Percentiles rank a stretch among this genome's conserved stretches.
These are phyloP conservation scores for Candida koratica DNA, from an alignment of 805 yeast species.

Conservation along the genomic window DNA sequence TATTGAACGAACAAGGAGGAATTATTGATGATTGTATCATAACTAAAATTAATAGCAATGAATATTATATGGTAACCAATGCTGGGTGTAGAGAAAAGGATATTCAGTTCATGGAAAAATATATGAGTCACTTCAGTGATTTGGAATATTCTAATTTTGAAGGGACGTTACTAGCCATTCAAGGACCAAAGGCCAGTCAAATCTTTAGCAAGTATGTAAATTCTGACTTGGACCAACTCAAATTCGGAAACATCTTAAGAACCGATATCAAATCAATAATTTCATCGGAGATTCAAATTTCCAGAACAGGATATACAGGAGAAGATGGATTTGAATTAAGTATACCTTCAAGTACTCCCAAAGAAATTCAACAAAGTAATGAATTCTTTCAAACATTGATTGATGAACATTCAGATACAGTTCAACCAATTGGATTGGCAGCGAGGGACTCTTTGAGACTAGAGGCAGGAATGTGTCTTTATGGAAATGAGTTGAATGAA, in stretches of 20 bases:
- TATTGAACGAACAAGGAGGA: constrained; percentile 69
- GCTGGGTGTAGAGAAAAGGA: constrained; percentile 93
- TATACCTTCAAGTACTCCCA: constrained; percentile 48
- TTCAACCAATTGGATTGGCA: constrained; percentile 92
- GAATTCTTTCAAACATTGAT: constrained; percentile 61
- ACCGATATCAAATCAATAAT: constrained; percentile 45
- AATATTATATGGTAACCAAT: constrained; percentile 86
- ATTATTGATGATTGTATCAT: constrained; percentile 92
- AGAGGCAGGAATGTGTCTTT: constrained; percentile 98
- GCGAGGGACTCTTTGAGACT: constrained; percentile 93
- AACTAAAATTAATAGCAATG: constrained; percentile 73
- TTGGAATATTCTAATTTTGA: constrained; percentile 48
- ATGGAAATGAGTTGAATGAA: constrained; percentile 88
- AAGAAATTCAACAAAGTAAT: constrained; percentile 42
- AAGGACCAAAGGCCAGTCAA: constrained; percentile 83
- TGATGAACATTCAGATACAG: constrained; percentile 47
- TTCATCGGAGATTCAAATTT: constrained; percentile 60
- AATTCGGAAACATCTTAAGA: constrained; percentile 57
- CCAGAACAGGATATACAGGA: constrained; percentile 97
- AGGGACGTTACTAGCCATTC: constrained; percentile 81
- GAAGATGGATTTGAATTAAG: constrained; percentile 97
- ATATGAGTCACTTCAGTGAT: constrained; percentile 39
- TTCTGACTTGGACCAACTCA: constrained; percentile 54
- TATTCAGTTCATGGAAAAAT: constrained; percentile 54
- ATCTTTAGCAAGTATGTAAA: constrained; percentile 62